A percentile compares a stretch with the other conserved stretches of the same genome.
Evolutionary conservation across 2,329 filamentous ascomycete genomes (phyloP).

Genomic region (Pestalotiopsis sp.): DNA sequence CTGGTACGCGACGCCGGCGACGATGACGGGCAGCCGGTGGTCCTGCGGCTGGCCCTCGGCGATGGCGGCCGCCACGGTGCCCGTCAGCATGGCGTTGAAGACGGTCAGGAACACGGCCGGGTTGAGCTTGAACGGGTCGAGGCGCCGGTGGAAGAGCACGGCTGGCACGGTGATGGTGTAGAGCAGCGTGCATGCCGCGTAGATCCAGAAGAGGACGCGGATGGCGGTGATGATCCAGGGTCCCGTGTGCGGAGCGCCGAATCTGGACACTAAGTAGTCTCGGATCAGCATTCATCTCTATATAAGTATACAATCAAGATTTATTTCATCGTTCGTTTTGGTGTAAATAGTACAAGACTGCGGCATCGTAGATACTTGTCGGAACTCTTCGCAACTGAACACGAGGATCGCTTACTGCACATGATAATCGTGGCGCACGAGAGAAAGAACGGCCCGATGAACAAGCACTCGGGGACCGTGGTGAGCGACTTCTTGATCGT

Average conservation of each 20-base stretch:
- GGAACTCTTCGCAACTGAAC: background rate
- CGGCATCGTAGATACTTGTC: too few species aligned
- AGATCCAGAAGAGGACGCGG: constrained; percentile 63
- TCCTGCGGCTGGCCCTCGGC: constrained; percentile 47
- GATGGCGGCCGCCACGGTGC: constrained; percentile 59
- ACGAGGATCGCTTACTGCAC: constrained; percentile 41
- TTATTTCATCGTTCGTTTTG: too few species aligned
- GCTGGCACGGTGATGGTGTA: constrained; percentile 59
- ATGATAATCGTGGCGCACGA: constrained; percentile 61
- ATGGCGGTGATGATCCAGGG: constrained; percentile 53
- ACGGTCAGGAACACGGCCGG: constrained; percentile 65
- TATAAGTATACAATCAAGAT: constrained; percentile 19
- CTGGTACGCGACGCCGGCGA: constrained; percentile 60
- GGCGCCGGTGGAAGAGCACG: constrained; percentile 53
- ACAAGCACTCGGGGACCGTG: constrained; percentile 58
- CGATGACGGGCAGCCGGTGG: constrained; percentile 54
- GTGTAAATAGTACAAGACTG: too few species aligned
- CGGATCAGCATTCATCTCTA: background rate
- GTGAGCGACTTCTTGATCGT: constrained; percentile 46
- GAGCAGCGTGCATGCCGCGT: constrained; percentile 53
- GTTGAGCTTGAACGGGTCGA: constrained; percentile 53
- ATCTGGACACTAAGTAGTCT: background rate
- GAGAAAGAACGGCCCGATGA: constrained; percentile 64
- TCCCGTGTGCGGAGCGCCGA: constrained; percentile 47
- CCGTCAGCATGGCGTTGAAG: constrained; percentile 65